Base-by-base conservation (phyloP, 139 green algal species). In the Gonium pectorale region DNA sequence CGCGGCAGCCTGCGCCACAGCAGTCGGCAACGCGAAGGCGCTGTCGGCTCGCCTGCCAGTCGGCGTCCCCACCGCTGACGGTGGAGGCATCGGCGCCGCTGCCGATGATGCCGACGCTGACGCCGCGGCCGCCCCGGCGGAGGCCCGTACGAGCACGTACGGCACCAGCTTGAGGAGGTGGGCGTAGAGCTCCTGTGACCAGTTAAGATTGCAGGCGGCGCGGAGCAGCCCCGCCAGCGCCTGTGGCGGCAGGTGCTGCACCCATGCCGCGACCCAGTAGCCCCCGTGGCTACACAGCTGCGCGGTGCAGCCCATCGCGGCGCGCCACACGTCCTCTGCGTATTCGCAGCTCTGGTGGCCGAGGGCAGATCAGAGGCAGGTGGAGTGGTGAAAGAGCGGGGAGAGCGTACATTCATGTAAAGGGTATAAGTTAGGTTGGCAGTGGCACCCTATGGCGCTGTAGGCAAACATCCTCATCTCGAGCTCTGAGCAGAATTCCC, bases 291-390 rank as follows among this genome's bases (percentile, higher is more conserved):
- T 89, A 60, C 72, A 89, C 37, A 97, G 81, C 37, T 93, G 88
- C 52, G 94, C 70, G n/a, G 94, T 83, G 80, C 84, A 92, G 85
- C 89, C 93, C 31, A 96, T 62, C 31, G 91, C 94, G 1, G 92
- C 83, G 3, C 80, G 85, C 94, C 94, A 97, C 44, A 94, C 91
- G 6, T 67, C 71, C 66, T 94, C 90, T 6, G 51, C 43, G 24
- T 67, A 26, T 86, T 95, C 90, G 0, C 63, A 71, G 17, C 68
- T 37, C 88, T 91, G 84, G 3, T 46, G 15, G 56, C 29, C n/a
- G n/a, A n/a, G n/a, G n/a, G n/a, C n/a, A n/a, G n/a, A n/a, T n/a
- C n/a, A n/a, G n/a, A n/a, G n/a, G n/a, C n/a, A n/a, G n/a, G n/a
- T n/a, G n/a, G n/a, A n/a, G n/a, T n/a, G n/a, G 19, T 56, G 19